Evolutionary conservation across 768 basidiomycete species (phyloP), one percentile per base, ranked within the genome.

Genomic region (Coprinellus aureogranulatus): DNA sequence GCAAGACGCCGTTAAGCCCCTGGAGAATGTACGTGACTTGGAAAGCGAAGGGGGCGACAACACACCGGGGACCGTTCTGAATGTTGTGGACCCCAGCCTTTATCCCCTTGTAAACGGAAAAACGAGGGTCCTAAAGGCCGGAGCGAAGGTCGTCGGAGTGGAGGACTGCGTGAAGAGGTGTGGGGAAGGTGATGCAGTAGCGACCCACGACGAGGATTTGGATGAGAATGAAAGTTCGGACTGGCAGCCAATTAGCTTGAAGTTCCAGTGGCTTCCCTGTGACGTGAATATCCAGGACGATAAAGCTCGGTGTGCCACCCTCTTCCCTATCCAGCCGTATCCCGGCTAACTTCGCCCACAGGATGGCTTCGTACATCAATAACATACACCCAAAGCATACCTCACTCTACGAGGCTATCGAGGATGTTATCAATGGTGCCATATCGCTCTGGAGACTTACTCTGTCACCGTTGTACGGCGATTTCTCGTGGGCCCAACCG

Each of bases 31-130:
- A 9, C 70, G 72, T 0, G 70, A 70, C 3, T 62, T 66, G 0
- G 26, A 69, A 57, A 69, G 71, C 23, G 78, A 80, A 61, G 79
- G 78, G 78, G 77, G 78, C 60, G 77, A 77, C 1, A 68, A 72
- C 4, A 74, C 76, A 0, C 64, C 78, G 54, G 62, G 66, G 1
- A 72, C 72, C 46, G 78, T 79, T 0, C 72, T 79, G 20, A 76
- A 79, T 58, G 68, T 79, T 39, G 73, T 78, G 3, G 77, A 80
- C 55, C 77, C 78, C 45, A 73, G 77, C 5, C 69, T 79, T 1
- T 79, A 69, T 61, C 69, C 68, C 25, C 48, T 78, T 0, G 63
- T 72, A 8, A 75, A 76, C 53, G 72, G 67, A 11, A 64, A 62
- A 20, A 72, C 70, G 1, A 49, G 55, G 10, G 59, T 65, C 22